Evolutionary conservation across 345 rosid species (phyloP), one percentile per base, ranked within the genome.

Genomic region (Salix purpurea): DNA sequence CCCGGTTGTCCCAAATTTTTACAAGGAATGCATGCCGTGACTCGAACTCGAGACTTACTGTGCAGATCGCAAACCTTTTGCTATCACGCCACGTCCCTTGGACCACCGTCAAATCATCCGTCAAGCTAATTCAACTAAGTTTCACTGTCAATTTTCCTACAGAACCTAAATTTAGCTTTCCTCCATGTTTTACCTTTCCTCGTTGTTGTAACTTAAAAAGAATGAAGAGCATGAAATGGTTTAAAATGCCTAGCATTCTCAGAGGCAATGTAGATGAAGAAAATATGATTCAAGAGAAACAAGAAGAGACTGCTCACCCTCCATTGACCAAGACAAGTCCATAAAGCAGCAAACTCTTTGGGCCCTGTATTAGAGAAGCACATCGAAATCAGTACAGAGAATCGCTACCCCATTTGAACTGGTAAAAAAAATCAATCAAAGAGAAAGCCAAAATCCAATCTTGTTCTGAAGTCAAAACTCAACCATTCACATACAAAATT

Each of bases 271-370:
- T 7, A 13, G 21, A 19, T 23, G 5, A 68, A 26, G 4, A 48
- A 23, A 54, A 44, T 14, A 74, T 15, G n/a, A 21, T 8, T 16
- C 56, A 37, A 77, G 6, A 48, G 48, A 23, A 46, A 26, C 8
- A 67, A 52, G 32, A 48, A 0, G 56, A 40, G 62, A 75, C 39
- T 68, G 82, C 91, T 88, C 73, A 90, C 97, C 61, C 90, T 86
- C 92, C 91, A 90, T 68, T 88, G 90, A 46, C 88, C 89, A 32
- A 93, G 91, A 70, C 91, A 85, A 76, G 77, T 87, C 94, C 94
- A 89, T 37, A 91, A 82, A 67, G 85, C 91, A 66, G 84, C 84
- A 85, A 90, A 91, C 81, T 87, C 97, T 6, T 34, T 72, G 4
- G 87, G 89, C 70, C 93, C 96, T 87, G 85, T 36, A 82, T 75